These are phyloP conservation scores for Glonium stellatum DNA, from an alignment of 495 filamentous ascomycete species.

Conservation along the genomic window DNA sequence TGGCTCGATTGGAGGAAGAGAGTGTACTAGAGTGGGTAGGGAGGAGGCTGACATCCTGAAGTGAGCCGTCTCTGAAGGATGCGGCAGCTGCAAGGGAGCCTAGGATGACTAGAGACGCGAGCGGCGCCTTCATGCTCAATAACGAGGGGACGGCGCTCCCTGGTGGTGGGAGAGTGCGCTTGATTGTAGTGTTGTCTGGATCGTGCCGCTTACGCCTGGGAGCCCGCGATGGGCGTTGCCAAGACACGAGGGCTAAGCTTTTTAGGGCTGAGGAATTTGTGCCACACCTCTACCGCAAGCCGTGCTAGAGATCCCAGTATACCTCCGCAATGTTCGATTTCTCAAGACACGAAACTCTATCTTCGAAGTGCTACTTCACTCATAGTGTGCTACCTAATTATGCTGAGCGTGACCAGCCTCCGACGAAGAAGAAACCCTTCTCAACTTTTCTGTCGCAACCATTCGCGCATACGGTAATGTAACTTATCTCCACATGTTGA, in stretches of 20 bases:
- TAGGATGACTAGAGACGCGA: too few species aligned
- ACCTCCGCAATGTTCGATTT: conserved; percentile 2
- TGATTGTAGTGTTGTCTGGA: too few species aligned
- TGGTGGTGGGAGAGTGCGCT: too few species aligned
- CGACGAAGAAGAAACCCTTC: conserved; percentile 68
- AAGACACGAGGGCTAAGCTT: neutral
- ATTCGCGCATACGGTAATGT: conserved; percentile 67
- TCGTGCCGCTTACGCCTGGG: too few species aligned
- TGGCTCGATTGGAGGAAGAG: too few species aligned
- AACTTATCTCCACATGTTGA: neutral
- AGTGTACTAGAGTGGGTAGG: too few species aligned
- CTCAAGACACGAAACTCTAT: neutral
- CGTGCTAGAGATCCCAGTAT: neutral
- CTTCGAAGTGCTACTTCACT: conserved; percentile 67
- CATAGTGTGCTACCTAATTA: conserved; percentile 55
- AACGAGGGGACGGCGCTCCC: too few species aligned
- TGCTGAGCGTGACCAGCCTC: conserved; percentile 62
- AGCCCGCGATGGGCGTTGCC: neutral
- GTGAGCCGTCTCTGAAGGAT: too few species aligned
- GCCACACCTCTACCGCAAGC: neutral
- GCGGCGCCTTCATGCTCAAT: neutral
- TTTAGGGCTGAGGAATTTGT: neutral
- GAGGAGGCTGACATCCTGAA: too few species aligned
- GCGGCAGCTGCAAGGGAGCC: too few species aligned
- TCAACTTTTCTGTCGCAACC: conserved; percentile 57